phyloP scores from a whole-genome alignment of 1,284 basidiomycete species.

The Omphalotus olearius region DNA sequence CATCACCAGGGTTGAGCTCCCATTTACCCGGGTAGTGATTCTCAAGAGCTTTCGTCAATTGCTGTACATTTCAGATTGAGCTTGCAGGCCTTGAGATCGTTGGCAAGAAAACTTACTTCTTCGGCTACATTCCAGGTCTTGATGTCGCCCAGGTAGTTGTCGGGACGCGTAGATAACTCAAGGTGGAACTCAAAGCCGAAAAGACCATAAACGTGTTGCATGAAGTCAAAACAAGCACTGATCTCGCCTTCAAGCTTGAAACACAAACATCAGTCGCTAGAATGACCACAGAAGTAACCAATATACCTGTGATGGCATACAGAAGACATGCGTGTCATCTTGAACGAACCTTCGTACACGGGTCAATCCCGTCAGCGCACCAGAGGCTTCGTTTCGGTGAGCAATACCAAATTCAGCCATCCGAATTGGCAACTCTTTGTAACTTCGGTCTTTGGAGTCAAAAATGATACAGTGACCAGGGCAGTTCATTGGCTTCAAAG shows the following conservation, averaged over 20 bases:
- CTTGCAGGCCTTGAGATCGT: neutral
- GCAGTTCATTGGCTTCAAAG: constrained; percentile 98
- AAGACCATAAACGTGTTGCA: constrained; percentile 91
- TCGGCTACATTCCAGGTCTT: constrained; percentile 92
- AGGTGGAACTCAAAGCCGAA: constrained; percentile 98
- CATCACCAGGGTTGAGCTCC: constrained; percentile 95
- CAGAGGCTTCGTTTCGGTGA: constrained; percentile 95
- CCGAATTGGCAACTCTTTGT: constrained; percentile 94
- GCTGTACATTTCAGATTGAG: constrained; percentile 38
- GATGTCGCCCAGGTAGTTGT: constrained; percentile 89
- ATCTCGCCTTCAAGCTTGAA: constrained; percentile 88
- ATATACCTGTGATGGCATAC: constrained; percentile 83
- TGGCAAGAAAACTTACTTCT: constrained; percentile 39
- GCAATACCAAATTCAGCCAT: constrained; percentile 99
- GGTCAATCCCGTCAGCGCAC: constrained; percentile 91
- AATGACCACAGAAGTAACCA: neutral
- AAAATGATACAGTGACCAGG: constrained; percentile 98
- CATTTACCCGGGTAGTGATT: constrained; percentile 88
- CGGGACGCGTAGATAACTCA: constrained; percentile 94
- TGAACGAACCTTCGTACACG: constrained; percentile 95
- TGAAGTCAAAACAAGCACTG: constrained; percentile 87
- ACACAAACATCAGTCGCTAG: neutral
- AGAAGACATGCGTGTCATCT: constrained; percentile 97
- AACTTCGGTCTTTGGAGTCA: constrained; percentile 90
- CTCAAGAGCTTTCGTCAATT: constrained; percentile 84